Conservation (phyloP, 169 alveolate genomes). For the Plasmodium gonderi region DNA sequence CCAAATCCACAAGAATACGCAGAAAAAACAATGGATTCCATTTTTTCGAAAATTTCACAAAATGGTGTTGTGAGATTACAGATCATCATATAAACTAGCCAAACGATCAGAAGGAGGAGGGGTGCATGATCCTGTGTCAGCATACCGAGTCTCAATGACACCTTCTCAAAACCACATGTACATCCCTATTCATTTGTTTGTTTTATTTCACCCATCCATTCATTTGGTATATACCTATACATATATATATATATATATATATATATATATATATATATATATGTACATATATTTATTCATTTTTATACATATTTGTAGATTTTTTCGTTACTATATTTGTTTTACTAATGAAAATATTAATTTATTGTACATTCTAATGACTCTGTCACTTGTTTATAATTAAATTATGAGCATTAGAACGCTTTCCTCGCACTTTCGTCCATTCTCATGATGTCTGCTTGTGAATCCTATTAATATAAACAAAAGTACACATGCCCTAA, state of each 20-base stretch:
- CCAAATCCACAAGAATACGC: constrained; percentile 62
- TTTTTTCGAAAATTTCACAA: constrained; percentile 79
- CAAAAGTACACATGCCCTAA: no score
- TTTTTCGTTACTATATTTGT: background rate
- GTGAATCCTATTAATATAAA: no score
- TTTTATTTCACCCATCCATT: no score
- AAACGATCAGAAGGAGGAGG: no score
- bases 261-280: background rate
- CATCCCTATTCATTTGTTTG: background rate
- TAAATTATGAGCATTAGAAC: background rate
- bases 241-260: no score
- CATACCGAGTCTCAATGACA: no score
- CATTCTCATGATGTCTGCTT: background rate
- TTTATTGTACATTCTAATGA: background rate
- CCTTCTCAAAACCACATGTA: background rate
- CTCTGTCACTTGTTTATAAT: background rate
- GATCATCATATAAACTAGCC: constrained; percentile 79
- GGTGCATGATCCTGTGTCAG: no score
- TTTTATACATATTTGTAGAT: no score
- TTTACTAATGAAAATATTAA: background rate
- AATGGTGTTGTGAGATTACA: constrained; percentile 87
- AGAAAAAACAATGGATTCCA: constrained; percentile 77
- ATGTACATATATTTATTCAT: no score
- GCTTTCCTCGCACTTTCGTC: background rate
- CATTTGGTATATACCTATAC: no score